Percentiles rank a stretch among this genome's conserved stretches.
These are phyloP conservation scores for Cercospora zeae-maydis DNA, from an alignment of 2,329 filamentous ascomycete species.

Conservation along the genomic window DNA sequence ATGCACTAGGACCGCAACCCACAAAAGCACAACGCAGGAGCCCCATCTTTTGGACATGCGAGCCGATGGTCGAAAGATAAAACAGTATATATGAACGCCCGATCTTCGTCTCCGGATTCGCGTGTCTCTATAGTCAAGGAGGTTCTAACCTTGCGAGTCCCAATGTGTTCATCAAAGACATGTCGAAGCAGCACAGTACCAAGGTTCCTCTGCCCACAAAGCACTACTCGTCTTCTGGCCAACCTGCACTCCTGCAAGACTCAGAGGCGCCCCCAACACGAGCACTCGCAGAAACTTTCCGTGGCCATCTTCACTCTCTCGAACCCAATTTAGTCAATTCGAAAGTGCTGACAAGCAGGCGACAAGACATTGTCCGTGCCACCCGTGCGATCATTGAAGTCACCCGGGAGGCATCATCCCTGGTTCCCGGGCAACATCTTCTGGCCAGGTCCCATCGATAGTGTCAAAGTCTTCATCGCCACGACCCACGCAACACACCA, in stretches of 20 bases:
- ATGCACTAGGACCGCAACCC: no score
- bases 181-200: background rate
- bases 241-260: background rate
- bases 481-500: background rate
- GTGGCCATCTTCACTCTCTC: background rate
- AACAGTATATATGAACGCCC: constrained; percentile 26
- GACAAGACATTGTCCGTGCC: background rate
- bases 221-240: background rate
- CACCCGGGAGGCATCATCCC: background rate
- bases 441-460: background rate
- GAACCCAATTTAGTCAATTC: background rate
- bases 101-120: constrained; percentile 31
- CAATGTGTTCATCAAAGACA: constrained; percentile 24
- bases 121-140: constrained; percentile 26
- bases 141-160: constrained; percentile 26
- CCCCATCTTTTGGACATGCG: constrained; percentile 25
- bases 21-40: constrained; percentile 9
- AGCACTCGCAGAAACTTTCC: background rate
- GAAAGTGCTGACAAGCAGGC: background rate
- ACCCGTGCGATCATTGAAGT: background rate
- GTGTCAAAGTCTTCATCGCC: background rate
- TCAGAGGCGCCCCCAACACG: background rate
- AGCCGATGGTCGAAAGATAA: constrained; percentile 30
- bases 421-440: background rate
- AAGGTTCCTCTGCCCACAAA: background rate